phyloP scores from a whole-genome alignment of 1,284 basidiomycete genomes.

The Meripilus lineatus region DNA sequence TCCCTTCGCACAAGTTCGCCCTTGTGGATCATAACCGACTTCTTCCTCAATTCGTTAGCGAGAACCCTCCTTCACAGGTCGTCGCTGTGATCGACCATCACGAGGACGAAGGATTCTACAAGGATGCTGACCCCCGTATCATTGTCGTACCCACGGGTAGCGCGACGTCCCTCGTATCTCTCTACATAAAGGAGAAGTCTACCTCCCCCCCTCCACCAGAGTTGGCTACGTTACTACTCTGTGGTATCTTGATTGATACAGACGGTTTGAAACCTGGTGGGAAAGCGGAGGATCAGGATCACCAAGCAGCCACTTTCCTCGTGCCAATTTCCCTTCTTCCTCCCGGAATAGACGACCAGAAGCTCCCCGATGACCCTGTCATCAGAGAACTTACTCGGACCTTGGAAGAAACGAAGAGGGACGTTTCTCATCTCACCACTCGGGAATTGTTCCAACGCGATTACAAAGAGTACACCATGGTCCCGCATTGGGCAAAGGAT shows the following conservation, averaged over 20 bases:
- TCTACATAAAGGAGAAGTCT: conserved; percentile 38
- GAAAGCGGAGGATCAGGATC: conserved; percentile 64
- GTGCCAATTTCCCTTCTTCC: conserved; percentile 39
- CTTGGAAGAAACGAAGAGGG: conserved; percentile 60
- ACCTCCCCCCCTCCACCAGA: conserved; percentile 43
- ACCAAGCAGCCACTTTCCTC: conserved; percentile 55
- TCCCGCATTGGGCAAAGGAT: conserved; percentile 35
- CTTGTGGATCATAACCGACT: conserved; percentile 91
- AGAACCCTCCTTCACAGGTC: conserved; percentile 47
- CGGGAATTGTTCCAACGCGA: conserved; percentile 84
- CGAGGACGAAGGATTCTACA: conserved; percentile 74
- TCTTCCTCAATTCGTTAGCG: conserved; percentile 41
- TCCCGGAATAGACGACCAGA: conserved; percentile 1
- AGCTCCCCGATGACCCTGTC: conserved; percentile 29
- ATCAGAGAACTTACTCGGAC: conserved; percentile 45
- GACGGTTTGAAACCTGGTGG: conserved; percentile 69
- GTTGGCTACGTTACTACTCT: conserved; percentile 76
- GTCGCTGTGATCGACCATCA: conserved; percentile 92
- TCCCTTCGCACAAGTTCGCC: conserved; percentile 64
- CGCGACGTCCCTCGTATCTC: conserved; percentile 73
- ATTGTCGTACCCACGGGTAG: conserved; percentile 68
- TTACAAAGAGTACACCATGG: conserved; percentile 82
- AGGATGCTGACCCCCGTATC: conserved; percentile 61
- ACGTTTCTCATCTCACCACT: conserved; percentile 65
- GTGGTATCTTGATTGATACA: conserved; percentile 82